These are phyloP conservation scores for Populus hybrid DNA, from an alignment of 441 rosid species.

Conservation along the genomic window DNA sequence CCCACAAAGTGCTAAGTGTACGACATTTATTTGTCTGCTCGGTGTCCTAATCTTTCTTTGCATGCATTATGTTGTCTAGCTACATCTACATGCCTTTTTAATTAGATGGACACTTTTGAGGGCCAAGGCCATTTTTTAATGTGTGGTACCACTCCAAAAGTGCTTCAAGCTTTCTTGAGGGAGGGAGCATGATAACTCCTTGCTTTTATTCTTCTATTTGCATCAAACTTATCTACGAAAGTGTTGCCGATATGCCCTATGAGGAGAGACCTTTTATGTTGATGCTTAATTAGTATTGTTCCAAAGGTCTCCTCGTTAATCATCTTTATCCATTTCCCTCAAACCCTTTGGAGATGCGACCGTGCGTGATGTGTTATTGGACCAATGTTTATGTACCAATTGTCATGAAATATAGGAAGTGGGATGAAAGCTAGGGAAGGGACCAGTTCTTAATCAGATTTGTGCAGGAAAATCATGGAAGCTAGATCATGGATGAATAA, in stretches of 20 bases:
- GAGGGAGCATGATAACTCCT: too few relatives aligned
- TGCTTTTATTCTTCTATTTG: too few relatives aligned
- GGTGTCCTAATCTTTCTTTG: slow-evolving; percentile 28
- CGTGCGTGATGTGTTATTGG: too few relatives aligned
- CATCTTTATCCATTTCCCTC: too few relatives aligned
- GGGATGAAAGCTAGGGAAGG: not conserved
- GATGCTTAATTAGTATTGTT: too few relatives aligned
- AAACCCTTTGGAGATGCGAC: not conserved
- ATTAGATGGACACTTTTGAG: slow-evolving; percentile 18
- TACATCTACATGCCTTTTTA: slow-evolving; percentile 10
- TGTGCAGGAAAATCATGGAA: not conserved
- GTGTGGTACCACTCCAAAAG: slow-evolving; percentile 1
- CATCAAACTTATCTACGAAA: too few relatives aligned
- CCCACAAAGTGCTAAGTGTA: slow-evolving; percentile 16
- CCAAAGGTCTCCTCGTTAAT: too few relatives aligned
- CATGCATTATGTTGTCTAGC: slow-evolving; percentile 35
- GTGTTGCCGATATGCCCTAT: not conserved
- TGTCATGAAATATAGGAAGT: not conserved
- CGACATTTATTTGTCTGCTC: slow-evolving; percentile 21
- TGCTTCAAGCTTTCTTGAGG: not conserved
- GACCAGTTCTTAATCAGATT: not conserved
- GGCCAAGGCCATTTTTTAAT: not conserved
- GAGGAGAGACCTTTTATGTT: not conserved
- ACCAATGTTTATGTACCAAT: not conserved
- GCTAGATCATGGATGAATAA: not conserved